Base-by-base conservation (phyloP, 2,329 filamentous ascomycete species). In the Fusarium duplospermum region DNA sequence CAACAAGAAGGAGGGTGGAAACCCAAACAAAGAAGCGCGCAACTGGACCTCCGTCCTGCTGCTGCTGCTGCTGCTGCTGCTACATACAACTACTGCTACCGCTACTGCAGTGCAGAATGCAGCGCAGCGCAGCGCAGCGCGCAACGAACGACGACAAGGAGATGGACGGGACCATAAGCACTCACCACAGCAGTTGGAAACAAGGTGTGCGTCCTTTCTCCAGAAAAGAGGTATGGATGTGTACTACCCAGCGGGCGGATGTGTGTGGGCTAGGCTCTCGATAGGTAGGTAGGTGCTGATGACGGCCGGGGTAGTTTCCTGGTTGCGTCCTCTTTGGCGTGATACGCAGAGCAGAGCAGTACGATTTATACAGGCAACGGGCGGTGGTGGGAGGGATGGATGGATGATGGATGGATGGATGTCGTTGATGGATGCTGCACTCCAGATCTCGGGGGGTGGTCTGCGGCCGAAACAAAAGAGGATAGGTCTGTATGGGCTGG, bases 221-320 rank as follows among this genome's bases (percentile, higher is more conserved):
- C 29, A 22, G 27, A 47, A 50, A 70, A 16, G 62, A 66, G 45
- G 36, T 50, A 42, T 47, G 57, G 66, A 56, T 56, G 52, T 31
- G 52, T 22, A 60, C 68, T 71, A 71, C 42, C 42, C 42, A 47
- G 42, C 42, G 22, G 42, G 42, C 42, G 42, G 42, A 24, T 47
- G 42, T 47, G 72, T 74, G 71, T 74, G 72, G 62, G 68, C 71
- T 74, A 66, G 59, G 62, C 47, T 58, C 63, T 68, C 64, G 66
- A 63, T 66, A 47, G 42, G 42, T 47, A 47, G 42, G 22, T 24
- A 24, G 69, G 69, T 72, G 71, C 65, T 66, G 68, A 67, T 71
- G 63, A 63, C 66, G 60, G n/a, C 54, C 29, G 45, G 64, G 64
- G 65, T 59, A 42, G 47, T 56, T 64, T 64, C 59, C 69, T 72